phyloP scores from a whole-genome alignment of 164 flowering plant genomes.

The Houttuynia cordata region DNA sequence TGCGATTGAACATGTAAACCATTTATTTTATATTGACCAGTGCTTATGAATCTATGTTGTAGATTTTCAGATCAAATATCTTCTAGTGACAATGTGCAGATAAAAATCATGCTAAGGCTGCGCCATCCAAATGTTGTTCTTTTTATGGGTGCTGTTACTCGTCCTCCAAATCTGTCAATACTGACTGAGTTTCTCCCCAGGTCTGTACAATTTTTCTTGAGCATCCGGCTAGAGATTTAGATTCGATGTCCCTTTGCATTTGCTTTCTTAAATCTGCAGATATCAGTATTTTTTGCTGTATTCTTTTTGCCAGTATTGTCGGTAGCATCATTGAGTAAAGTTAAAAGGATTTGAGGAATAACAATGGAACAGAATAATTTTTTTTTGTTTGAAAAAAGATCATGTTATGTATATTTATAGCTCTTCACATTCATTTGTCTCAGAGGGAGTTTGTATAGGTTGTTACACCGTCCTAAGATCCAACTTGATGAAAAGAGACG shows the following conservation, averaged over 20 bases:
- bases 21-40: neutral
- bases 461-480: slow-evolving; percentile 66
- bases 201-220: slow-evolving; percentile 16
- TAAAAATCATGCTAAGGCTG: slow-evolving; percentile 82
- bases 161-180: slow-evolving; percentile 87
- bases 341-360: neutral
- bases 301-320: neutral
- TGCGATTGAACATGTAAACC: neutral
- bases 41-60: neutral
- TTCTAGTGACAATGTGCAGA: slow-evolving; percentile 31
- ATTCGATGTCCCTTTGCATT: neutral
- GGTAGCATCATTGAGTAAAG: neutral
- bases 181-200: slow-evolving; percentile 91
- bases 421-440: slow-evolving; percentile 6
- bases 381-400: too few species aligned
- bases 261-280: neutral
- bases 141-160: slow-evolving; percentile 98
- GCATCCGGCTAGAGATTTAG: neutral
- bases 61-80: slow-evolving; percentile 3
- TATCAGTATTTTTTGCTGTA: too few species aligned
- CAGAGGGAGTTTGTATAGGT: slow-evolving; percentile 93
- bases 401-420: too few species aligned
- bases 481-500: slow-evolving; percentile 83
- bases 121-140: slow-evolving; percentile 98
- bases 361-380: too few species aligned